phyloP scores from a whole-genome alignment of 768 basidiomycete genomes.

The Lentinula sp. region DNA sequence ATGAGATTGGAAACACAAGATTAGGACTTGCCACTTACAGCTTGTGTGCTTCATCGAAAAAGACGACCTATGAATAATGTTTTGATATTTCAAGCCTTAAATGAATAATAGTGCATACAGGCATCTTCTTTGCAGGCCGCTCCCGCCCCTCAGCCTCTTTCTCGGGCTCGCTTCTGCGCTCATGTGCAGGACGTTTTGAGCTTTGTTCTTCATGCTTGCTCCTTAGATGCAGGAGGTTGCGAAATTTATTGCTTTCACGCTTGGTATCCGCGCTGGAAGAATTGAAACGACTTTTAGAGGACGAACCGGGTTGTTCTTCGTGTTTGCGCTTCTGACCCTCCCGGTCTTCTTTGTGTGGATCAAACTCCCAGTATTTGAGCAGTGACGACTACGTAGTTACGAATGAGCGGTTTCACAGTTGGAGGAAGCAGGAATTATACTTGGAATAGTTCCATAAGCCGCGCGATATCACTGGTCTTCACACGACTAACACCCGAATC shows the following conservation, averaged over 20 bases:
- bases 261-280: conserved; percentile 7
- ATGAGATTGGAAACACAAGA: background rate
- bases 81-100: background rate
- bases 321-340: conserved; percentile 20
- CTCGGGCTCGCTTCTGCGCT: conserved; percentile 21
- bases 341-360: conserved; percentile 28
- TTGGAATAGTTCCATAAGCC: conserved; percentile 83
- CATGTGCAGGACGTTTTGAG: conserved; percentile 13
- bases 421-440: conserved; percentile 22
- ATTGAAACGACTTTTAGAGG: conserved; percentile 37
- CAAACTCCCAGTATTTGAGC: conserved; percentile 67
- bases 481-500: conserved; percentile 42
- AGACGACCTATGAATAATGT: conserved; percentile 38
- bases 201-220: background rate
- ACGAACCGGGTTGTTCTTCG: conserved; percentile 21
- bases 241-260: background rate
- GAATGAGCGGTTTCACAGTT: background rate
- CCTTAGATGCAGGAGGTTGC: background rate
- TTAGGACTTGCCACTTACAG: conserved; percentile 36
- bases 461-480: conserved; percentile 73
- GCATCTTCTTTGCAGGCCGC: conserved; percentile 55
- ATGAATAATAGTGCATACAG: conserved; percentile 31
- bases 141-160: conserved; percentile 26
- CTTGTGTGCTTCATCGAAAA: conserved; percentile 85
- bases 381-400: conserved; percentile 48